phyloP scores from a whole-genome alignment of 306 rosid species.

The Quercus gilva region DNA sequence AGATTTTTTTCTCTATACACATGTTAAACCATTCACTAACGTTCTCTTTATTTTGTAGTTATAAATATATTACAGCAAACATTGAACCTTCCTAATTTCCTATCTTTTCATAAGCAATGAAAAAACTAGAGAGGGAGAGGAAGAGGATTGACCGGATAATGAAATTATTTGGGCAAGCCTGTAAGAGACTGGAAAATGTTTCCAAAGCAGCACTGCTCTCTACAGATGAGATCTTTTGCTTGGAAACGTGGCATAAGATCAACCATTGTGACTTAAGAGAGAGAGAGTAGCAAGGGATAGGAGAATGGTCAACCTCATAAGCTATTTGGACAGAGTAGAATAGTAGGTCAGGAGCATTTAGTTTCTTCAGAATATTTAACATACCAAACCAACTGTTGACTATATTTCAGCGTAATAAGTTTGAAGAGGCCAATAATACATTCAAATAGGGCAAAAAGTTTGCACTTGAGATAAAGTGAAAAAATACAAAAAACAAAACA shows the following conservation, averaged over 20 bases:
- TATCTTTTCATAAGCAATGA: no score
- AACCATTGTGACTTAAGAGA: background rate
- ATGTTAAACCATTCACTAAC: background rate
- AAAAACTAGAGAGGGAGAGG: background rate
- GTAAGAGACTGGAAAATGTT: background rate
- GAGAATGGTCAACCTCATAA: background rate
- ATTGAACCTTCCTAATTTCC: background rate
- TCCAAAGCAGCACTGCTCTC: background rate
- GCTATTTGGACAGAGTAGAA: background rate
- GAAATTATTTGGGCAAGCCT: background rate
- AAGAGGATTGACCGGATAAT: background rate
- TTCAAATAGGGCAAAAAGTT: no score
- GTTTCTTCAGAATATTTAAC: background rate
- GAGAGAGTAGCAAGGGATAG: background rate
- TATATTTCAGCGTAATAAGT: no score
- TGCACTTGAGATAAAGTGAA: no score
- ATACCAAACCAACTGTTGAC: background rate
- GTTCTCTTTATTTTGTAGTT: background rate
- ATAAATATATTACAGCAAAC: background rate
- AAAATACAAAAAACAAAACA: no score
- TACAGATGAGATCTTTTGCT: background rate
- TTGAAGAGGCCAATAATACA: no score
- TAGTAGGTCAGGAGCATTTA: background rate
- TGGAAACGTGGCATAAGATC: no score
- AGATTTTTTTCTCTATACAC: background rate